Evolutionary conservation across 129 eudicot genomes (phyloP).

Genomic region (Flaveria sonorensis): DNA sequence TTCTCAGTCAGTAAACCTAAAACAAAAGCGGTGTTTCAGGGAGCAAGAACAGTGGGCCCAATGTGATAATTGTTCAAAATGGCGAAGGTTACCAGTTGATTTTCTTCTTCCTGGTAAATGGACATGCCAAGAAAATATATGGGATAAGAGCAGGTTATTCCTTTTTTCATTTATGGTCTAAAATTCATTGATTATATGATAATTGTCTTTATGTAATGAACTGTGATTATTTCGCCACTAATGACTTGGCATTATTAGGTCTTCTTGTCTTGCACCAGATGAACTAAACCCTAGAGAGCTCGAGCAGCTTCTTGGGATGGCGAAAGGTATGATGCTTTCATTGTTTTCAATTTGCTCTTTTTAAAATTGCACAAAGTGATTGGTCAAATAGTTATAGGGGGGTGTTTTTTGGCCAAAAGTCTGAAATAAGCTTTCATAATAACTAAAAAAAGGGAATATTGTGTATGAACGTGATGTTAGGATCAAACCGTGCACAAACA

Average conservation of each 20-base stretch:
- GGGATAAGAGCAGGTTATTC: slow-evolving; percentile 63
- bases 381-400: not conserved
- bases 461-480: not conserved
- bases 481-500: too few species aligned
- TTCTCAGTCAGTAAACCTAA: not conserved
- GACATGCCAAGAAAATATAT: slow-evolving; percentile 81
- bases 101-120: slow-evolving; percentile 84
- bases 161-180: not conserved
- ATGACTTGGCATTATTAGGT: slow-evolving; percentile 45
- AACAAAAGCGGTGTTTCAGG: slow-evolving; percentile 43
- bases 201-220: not conserved
- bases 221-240: slow-evolving; percentile 1
- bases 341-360: not conserved
- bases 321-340: slow-evolving; percentile 53
- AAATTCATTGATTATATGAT: not conserved
- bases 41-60: slow-evolving; percentile 91
- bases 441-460: not conserved
- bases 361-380: not conserved
- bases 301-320: slow-evolving; percentile 61
- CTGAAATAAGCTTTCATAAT: slow-evolving; percentile 1
- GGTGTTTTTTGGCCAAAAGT: not conserved
- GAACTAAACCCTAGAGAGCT: slow-evolving; percentile 75
- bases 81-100: slow-evolving; percentile 83
- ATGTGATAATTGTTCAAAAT: slow-evolving; percentile 85
- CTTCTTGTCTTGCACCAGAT: slow-evolving; percentile 82